Evolutionary conservation across 2,329 filamentous ascomycete genomes (phyloP).

Genomic region (Ascomycota sp.): DNA sequence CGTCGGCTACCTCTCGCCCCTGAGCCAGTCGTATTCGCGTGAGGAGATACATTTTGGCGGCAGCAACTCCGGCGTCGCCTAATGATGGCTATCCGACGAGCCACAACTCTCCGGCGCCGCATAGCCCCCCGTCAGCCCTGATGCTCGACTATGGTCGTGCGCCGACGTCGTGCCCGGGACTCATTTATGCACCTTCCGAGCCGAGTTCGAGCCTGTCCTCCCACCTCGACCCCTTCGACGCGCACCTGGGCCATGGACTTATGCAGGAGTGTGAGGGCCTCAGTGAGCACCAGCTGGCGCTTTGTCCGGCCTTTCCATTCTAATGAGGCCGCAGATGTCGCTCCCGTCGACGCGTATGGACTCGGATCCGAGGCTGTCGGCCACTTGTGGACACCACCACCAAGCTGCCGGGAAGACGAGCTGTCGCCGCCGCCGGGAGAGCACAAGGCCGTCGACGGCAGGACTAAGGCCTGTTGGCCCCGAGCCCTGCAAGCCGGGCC

Average conservation of each 20-base stretch:
- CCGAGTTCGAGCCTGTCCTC: constrained; percentile 38
- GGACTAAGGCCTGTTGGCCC: too few species aligned
- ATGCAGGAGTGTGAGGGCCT: constrained; percentile 34
- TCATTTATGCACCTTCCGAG: constrained; percentile 40
- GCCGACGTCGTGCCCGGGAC: constrained; percentile 39
- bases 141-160: constrained; percentile 34
- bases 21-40: constrained; percentile 34
- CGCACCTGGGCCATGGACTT: constrained; percentile 29
- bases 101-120: constrained; percentile 31
- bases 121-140: constrained; percentile 33
- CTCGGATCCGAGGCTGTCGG: constrained; percentile 26
- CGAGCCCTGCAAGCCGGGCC: constrained; percentile 31
- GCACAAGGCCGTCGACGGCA: constrained; percentile 17
- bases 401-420: constrained; percentile 21
- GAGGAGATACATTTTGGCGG: constrained; percentile 36
- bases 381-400: constrained; percentile 22
- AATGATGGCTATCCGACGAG: constrained; percentile 30
- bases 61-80: constrained; percentile 34
- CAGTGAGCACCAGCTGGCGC: constrained; percentile 23
- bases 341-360: constrained; percentile 31
- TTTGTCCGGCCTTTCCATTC: constrained; percentile 15
- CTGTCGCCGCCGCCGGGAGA: constrained; percentile 20
- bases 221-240: constrained; percentile 37
- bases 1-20: constrained; percentile 40
- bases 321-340: constrained; percentile 23